Percentiles rank a stretch among this genome's conserved stretches.
Conservation (phyloP, 495 filamentous ascomycete species). For the Penicillium samsonianum region DNA sequence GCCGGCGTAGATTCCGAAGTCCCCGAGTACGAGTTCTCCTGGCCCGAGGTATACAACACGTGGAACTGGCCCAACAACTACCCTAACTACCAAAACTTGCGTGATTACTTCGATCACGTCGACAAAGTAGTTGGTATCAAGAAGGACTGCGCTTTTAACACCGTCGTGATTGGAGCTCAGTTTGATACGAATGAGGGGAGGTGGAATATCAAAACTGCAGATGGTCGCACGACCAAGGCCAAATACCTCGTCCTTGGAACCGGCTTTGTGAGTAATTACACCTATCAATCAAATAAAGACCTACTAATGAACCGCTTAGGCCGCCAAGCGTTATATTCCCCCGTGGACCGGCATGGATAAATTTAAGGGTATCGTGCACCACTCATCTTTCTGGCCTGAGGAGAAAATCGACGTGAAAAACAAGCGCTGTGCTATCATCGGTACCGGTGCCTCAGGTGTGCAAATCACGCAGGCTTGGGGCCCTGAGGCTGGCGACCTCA, state of each 20-base stretch:
- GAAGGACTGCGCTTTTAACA: constrained; percentile 54
- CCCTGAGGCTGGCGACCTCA: constrained; percentile 39
- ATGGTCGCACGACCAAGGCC: constrained; percentile 46
- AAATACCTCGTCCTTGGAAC: constrained; percentile 52
- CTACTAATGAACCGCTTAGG: background rate
- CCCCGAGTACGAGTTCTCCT: constrained; percentile 53
- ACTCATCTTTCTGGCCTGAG: constrained; percentile 62
- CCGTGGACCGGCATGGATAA: constrained; percentile 52
- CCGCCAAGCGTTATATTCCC: constrained; percentile 43
- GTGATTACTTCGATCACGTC: constrained; percentile 58
- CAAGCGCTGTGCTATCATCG: constrained; percentile 58
- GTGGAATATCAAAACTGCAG: constrained; percentile 53
- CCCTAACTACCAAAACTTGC: constrained; percentile 51
- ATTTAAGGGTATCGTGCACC: constrained; percentile 56
- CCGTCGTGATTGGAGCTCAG: constrained; percentile 46
- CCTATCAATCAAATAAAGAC: background rate
- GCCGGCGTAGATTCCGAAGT: constrained; percentile 51
- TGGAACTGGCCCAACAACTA: constrained; percentile 57
- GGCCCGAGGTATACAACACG: constrained; percentile 53
- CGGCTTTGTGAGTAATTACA: constrained; percentile 24
- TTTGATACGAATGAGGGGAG: constrained; percentile 43
- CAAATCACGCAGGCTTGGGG: constrained; percentile 57
- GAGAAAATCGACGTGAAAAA: constrained; percentile 46
- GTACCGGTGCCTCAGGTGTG: constrained; percentile 61
- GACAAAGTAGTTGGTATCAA: constrained; percentile 50